Base-by-base conservation (phyloP, 2,329 filamentous ascomycete species). In the Cordyceps cicadae region DNA sequence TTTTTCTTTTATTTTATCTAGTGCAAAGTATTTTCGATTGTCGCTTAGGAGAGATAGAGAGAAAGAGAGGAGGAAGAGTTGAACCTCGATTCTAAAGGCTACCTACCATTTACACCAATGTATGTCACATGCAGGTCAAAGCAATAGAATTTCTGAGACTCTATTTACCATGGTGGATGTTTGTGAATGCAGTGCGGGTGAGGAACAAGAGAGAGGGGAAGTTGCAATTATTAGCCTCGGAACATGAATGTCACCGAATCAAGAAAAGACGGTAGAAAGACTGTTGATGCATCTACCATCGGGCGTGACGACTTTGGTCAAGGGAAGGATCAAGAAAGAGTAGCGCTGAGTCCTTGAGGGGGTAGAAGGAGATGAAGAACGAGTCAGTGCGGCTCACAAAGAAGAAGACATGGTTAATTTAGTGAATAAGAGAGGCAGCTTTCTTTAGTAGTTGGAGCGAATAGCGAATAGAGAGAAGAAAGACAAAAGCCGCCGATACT, bases 1-100 rank as follows among this genome's bases (percentile, higher is more conserved):
- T 34, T 48, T 56, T 56, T 57, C 39, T 39, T 29, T 29, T 56
- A 21, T 37, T n/a, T 37, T 12, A 19, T 32, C 54, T 57, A 49
- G 39, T 55, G 43, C 45, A 57, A 39, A 39, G 19, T 57, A 49
- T 39, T 57, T 56, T 57, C 49, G 54, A 32, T 39, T 57, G 41
- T 39, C 39, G 26, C 9, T 55, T 37, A 8, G 41, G 29, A 39
- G 54, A 49, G 54, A 57, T 34, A n/a, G 29, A 55, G 29, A 37
- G 12, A 37, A 14, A 37, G 34, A 37, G 51, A 54, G 41, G 32
- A 48, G n/a, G 34, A 17, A 39, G 32, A 57, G 17, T 29, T 11
- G 52, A 51, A 51, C 17, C 49, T 32, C 17, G 49, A 48, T 39
- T 57, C 54, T 29, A 24, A 19, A 37, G 26, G 26, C 32, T 32